Evolutionary conservation across 2,329 filamentous ascomycete genomes (phyloP).

Genomic region (Coniochaeta sp.): DNA sequence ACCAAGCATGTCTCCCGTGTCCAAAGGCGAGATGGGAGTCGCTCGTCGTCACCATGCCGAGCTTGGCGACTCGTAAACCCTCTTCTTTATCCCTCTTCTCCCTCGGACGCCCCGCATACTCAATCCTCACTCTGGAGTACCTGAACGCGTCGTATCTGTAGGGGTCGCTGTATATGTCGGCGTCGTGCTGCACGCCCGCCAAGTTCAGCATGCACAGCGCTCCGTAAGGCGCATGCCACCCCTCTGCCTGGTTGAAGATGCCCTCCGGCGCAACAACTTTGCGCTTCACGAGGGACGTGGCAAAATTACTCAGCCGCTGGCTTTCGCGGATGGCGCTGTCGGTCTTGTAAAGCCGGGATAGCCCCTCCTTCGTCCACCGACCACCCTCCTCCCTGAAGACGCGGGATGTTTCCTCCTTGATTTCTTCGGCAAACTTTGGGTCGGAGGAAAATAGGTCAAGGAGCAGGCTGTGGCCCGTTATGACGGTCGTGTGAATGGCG

Average conservation of each 20-base stretch:
- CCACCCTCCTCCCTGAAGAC: conserved; percentile 26
- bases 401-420: conserved; percentile 34
- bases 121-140: conserved; percentile 35
- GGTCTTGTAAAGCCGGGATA: conserved; percentile 34
- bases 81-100: conserved; percentile 22
- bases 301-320: conserved; percentile 40
- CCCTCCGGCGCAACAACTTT: conserved; percentile 33
- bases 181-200: conserved; percentile 38
- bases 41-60: conserved; percentile 47
- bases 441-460: conserved; percentile 38
- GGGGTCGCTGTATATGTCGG: conserved; percentile 33
- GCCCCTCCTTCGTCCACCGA: conserved; percentile 37
- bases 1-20: conserved; percentile 47
- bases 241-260: conserved; percentile 30
- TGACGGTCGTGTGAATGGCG: conserved; percentile 49
- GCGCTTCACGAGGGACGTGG: conserved; percentile 36
- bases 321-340: conserved; percentile 49
- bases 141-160: conserved; percentile 39
- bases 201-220: conserved; percentile 35
- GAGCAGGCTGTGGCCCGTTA: conserved; percentile 40
- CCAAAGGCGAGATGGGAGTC: conserved; percentile 46
- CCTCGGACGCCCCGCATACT: conserved; percentile 20
- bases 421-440: conserved; percentile 23
- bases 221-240: conserved; percentile 37
- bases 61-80: conserved; percentile 27